phyloP scores from a whole-genome alignment of 2,329 filamentous ascomycete species.

The Cercospora zeae-maydis region DNA sequence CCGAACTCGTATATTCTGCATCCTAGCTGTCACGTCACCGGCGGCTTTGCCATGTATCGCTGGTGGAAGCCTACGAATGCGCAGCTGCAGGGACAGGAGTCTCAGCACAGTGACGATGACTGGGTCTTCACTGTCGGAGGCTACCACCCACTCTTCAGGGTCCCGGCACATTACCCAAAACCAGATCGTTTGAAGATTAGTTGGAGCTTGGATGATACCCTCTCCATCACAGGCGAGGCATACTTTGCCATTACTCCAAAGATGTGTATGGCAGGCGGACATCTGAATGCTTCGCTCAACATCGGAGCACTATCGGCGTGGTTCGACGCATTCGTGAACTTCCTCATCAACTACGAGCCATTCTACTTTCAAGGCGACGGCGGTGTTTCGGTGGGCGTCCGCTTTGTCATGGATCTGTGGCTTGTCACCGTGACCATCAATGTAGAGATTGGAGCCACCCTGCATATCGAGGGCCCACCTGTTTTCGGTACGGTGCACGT shows the following conservation, averaged over 20 bases:
- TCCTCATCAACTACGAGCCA: constrained; percentile 13
- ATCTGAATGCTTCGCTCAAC: constrained; percentile 5
- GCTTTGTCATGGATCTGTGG: constrained; percentile 4
- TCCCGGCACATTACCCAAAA: background rate
- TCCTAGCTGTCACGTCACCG: background rate
- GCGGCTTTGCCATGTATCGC: background rate
- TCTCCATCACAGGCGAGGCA: constrained; percentile 11
- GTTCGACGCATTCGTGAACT: constrained; percentile 9
- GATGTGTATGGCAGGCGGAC: constrained; percentile 10
- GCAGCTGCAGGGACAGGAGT: no score
- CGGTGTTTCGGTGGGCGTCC: constrained; percentile 4
- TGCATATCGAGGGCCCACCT: constrained; percentile 3
- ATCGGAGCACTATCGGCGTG: constrained; percentile 4
- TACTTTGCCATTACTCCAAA: constrained; percentile 18
- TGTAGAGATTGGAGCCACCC: background rate
- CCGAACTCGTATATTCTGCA: constrained; percentile 11
- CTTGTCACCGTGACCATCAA: constrained; percentile 7
- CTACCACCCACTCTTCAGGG: background rate
- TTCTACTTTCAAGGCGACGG: constrained; percentile 13
- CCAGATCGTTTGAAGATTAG: background rate
- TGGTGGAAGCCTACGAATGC: no score
- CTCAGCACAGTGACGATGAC: background rate
- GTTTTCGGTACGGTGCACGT: background rate
- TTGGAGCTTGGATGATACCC: background rate
- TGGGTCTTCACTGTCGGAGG: background rate